phyloP scores from a whole-genome alignment of 2,329 filamentous ascomycete species.

The Leptographium radiaticola region DNA sequence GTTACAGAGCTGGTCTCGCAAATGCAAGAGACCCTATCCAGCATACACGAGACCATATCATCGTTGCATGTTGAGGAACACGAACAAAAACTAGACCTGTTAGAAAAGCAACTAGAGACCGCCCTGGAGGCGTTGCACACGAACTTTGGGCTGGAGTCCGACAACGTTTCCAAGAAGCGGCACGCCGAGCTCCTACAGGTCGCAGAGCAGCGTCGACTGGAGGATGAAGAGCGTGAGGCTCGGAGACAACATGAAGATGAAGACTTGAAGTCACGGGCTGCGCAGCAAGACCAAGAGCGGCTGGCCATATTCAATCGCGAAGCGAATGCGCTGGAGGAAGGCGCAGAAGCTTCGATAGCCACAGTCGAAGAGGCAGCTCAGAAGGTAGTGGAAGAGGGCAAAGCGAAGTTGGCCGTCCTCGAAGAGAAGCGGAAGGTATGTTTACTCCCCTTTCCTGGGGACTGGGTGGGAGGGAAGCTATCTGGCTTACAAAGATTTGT shows the following conservation, averaged over 20 bases:
- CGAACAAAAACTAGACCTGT: constrained; percentile 22
- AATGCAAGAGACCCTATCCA: constrained; percentile 28
- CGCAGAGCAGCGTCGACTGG: constrained; percentile 21
- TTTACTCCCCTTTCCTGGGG: not conserved
- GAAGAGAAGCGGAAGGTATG: constrained; percentile 21
- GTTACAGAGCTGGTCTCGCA: constrained; percentile 26
- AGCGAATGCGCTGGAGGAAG: constrained; percentile 19
- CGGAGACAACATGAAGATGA: constrained; percentile 24
- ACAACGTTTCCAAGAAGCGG: constrained; percentile 18
- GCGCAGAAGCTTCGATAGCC: constrained; percentile 22
- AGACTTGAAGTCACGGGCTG: constrained; percentile 15
- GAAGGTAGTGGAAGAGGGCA: constrained; percentile 18
- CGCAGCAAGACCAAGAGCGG: constrained; percentile 19
- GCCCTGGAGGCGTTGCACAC: constrained; percentile 19
- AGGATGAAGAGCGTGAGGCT: constrained; percentile 27
- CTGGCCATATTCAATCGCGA: constrained; percentile 18
- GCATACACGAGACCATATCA: constrained; percentile 24
- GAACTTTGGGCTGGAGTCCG: constrained; percentile 19
- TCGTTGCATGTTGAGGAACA: constrained; percentile 20
- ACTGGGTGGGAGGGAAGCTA: not conserved
- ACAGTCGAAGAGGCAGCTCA: constrained; percentile 20
- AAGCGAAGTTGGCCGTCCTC: constrained; percentile 19
- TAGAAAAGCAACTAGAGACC: constrained; percentile 24
- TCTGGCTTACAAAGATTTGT: not conserved
- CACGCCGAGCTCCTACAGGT: constrained; percentile 19